Percentiles rank a stretch among this genome's conserved stretches.
Evolutionary conservation across 805 yeast species (phyloP).

Genomic region (Lipomyces kockii): DNA sequence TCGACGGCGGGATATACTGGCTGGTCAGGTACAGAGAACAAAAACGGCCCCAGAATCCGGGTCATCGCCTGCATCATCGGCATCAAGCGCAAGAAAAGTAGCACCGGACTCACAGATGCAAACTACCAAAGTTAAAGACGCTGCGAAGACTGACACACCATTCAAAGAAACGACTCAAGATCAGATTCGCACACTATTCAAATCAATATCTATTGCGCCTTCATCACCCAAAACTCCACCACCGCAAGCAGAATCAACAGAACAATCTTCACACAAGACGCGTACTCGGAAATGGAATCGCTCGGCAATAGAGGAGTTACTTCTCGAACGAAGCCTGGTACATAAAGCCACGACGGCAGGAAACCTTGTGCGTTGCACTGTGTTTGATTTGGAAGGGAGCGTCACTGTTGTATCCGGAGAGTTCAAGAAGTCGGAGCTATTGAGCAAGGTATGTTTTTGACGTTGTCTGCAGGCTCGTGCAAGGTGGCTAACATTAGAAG

Average conservation of each 20-base stretch:
- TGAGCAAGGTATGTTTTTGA: constrained; percentile 51
- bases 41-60: neutral
- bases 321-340: constrained; percentile 28
- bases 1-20: neutral
- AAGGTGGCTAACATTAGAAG: constrained; percentile 11
- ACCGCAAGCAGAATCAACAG: neutral
- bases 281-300: constrained; percentile 13
- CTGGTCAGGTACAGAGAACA: neutral
- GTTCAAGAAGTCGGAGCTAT: constrained; percentile 72
- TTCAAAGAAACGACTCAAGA: neutral
- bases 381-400: constrained; percentile 71
- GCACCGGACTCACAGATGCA: neutral
- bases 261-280: neutral
- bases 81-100: neutral
- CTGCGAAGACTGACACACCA: neutral
- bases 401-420: constrained; percentile 71
- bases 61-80: neutral
- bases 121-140: neutral
- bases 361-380: constrained; percentile 61
- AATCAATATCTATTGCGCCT: neutral
- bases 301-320: constrained; percentile 27
- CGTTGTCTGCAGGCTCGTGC: neutral
- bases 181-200: constrained; percentile 1
- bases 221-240: neutral
- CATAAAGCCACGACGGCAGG: constrained; percentile 26